These are phyloP conservation scores for Rhodotorula toruloides DNA, from an alignment of 768 basidiomycete genomes.

Conservation along the genomic window DNA sequence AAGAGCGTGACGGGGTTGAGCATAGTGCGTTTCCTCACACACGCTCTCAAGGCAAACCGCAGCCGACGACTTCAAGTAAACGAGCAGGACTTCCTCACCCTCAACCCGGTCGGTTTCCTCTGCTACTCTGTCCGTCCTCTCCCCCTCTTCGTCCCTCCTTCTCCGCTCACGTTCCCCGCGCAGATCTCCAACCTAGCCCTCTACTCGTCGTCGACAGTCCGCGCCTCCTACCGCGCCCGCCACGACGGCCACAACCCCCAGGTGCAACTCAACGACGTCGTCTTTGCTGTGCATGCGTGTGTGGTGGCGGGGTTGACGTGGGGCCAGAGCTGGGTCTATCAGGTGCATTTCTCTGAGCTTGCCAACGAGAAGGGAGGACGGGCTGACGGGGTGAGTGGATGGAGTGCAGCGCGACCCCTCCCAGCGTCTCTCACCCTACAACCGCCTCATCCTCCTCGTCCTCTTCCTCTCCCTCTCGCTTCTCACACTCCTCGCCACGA, in stretches of 20 bases:
- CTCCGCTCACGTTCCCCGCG: neutral
- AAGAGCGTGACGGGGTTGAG: slow-evolving; percentile 13
- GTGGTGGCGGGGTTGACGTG: slow-evolving; percentile 45
- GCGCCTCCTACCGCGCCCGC: slow-evolving; percentile 46
- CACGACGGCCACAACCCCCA: slow-evolving; percentile 48
- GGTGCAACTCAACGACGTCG: slow-evolving; percentile 48
- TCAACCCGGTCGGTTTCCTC: slow-evolving; percentile 49
- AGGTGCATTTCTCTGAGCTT: slow-evolving; percentile 15
- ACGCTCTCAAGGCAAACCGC: too few relatives aligned
- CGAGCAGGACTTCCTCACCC: slow-evolving; percentile 48
- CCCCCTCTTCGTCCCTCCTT: neutral
- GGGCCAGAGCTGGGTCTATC: slow-evolving; percentile 47
- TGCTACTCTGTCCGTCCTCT: slow-evolving; percentile 36
- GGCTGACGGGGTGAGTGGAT: neutral
- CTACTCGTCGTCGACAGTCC: slow-evolving; percentile 43
- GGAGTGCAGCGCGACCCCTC: slow-evolving; percentile 22
- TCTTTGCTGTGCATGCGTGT: slow-evolving; percentile 48
- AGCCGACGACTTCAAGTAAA: too few relatives aligned
- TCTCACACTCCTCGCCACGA: slow-evolving; percentile 38
- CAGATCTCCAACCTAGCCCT: slow-evolving; percentile 46
- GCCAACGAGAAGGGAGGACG: too few relatives aligned
- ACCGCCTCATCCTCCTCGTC: slow-evolving; percentile 40
- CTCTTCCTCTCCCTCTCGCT: slow-evolving; percentile 39
- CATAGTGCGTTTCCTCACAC: slow-evolving; percentile 12
- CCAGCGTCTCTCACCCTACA: slow-evolving; percentile 27